A percentile compares a stretch with the other conserved stretches of the same genome.
Evolutionary conservation across 257 asterid genomes (phyloP).

Genomic region (Solanum gandarillasii): DNA sequence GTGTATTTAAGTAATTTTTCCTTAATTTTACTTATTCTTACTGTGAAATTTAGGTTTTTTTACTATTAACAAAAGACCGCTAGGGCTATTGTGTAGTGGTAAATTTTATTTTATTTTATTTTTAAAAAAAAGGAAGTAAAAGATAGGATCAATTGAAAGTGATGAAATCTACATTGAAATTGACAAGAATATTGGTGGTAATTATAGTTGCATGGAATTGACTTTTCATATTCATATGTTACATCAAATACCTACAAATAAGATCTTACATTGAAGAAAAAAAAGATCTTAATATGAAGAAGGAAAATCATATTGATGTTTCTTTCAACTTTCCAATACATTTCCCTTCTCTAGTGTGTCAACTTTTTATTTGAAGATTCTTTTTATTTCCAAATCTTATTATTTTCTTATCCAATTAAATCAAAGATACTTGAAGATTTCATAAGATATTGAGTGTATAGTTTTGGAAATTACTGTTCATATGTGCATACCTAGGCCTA

Average conservation of each 20-base stretch:
- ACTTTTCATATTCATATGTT: slow-evolving; percentile 17
- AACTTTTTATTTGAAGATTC: background rate
- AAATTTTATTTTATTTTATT: too few species aligned
- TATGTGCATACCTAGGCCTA: background rate
- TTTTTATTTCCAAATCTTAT: background rate
- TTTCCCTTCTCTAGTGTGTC: background rate
- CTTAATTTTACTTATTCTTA: background rate
- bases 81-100: background rate
- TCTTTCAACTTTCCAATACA: slow-evolving; percentile 11
- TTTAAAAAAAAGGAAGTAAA: background rate
- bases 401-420: background rate
- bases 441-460: background rate
- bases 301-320: slow-evolving; percentile 23
- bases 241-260: slow-evolving; percentile 18
- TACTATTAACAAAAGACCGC: background rate
- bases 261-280: slow-evolving; percentile 10
- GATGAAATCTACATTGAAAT: background rate
- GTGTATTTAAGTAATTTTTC: too few species aligned
- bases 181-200: slow-evolving; percentile 1
- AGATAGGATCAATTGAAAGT: background rate
- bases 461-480: background rate
- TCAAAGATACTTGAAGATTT: background rate
- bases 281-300: background rate
- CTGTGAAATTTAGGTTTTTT: background rate
- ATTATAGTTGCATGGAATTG: slow-evolving; percentile 18